Evolutionary conservation across 2,329 filamentous ascomycete species (phyloP).

Genomic region (Fusarium sp.): DNA sequence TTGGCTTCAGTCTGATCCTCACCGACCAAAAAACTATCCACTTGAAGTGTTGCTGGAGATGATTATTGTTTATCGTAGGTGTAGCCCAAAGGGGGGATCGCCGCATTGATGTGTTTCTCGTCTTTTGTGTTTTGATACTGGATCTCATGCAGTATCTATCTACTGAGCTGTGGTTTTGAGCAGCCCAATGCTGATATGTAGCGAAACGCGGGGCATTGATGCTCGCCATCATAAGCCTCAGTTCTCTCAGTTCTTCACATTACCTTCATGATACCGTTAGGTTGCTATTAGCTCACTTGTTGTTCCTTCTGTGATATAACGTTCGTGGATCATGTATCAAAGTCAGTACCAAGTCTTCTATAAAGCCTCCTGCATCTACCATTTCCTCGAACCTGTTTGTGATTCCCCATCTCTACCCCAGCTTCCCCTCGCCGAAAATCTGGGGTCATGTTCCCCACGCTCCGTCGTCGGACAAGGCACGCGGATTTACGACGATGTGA

Average conservation of each 20-base stretch:
- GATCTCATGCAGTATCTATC: background rate
- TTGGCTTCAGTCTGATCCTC: background rate
- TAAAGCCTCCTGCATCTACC: background rate
- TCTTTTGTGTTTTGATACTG: background rate
- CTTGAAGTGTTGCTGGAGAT: background rate
- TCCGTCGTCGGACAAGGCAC: slow-evolving; percentile 12
- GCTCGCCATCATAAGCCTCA: background rate
- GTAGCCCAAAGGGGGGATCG: background rate
- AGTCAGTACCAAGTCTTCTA: background rate
- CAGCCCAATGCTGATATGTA: background rate
- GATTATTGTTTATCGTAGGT: background rate
- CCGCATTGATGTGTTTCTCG: background rate
- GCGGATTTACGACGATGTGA: slow-evolving; percentile 36
- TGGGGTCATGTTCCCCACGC: slow-evolving; percentile 35
- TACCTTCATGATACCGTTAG: background rate
- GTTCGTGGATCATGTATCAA: too few relatives aligned
- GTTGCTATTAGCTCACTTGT: background rate
- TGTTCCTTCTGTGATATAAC: background rate
- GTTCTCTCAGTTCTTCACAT: background rate
- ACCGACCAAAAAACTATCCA: slow-evolving; percentile 4
- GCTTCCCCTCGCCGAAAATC: slow-evolving; percentile 36
- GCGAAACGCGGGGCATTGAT: background rate
- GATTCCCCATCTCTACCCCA: slow-evolving; percentile 38
- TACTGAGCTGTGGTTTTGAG: background rate
- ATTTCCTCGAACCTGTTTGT: background rate